Evolutionary conservation across 257 asterid genomes (phyloP).

Genomic region (Coffea eugenioides): DNA sequence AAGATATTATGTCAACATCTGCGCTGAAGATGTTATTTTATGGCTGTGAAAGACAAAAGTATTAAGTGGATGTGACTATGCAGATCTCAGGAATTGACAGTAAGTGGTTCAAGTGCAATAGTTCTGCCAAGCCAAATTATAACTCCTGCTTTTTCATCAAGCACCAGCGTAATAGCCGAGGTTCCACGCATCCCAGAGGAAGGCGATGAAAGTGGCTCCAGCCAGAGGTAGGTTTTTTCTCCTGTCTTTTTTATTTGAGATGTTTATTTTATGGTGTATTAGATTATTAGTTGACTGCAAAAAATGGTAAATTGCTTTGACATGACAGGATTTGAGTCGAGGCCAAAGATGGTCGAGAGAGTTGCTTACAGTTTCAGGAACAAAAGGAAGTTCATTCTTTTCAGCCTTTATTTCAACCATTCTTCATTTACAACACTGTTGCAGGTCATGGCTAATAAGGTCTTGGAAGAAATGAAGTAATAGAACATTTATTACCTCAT

Average conservation of each 20-base stretch:
- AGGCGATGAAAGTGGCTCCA: neutral
- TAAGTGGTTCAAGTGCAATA: neutral
- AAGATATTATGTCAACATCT: neutral
- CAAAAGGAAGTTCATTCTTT: neutral
- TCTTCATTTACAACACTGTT: neutral
- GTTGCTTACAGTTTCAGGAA: neutral
- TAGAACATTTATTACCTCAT: neutral
- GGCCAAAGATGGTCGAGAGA: neutral
- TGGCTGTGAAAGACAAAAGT: neutral
- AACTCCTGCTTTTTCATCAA: neutral
- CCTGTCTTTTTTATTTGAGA: neutral
- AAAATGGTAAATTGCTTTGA: neutral
- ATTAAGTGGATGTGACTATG: neutral
- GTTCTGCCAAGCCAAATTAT: neutral
- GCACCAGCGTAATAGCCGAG: neutral
- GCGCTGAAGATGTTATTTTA: neutral
- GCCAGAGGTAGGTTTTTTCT: neutral
- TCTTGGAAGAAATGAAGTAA: neutral
- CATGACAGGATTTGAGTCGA: neutral
- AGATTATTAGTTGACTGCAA: neutral
- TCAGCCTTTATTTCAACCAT: neutral
- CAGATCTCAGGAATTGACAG: neutral
- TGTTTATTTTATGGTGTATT: neutral
- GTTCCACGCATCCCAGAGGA: neutral
- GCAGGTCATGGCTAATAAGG: neutral